A percentile compares a stretch with the other conserved stretches of the same genome.
Conservation (phyloP, 2,329 filamentous ascomycete species). For the Pseudocercospora cruenta region DNA sequence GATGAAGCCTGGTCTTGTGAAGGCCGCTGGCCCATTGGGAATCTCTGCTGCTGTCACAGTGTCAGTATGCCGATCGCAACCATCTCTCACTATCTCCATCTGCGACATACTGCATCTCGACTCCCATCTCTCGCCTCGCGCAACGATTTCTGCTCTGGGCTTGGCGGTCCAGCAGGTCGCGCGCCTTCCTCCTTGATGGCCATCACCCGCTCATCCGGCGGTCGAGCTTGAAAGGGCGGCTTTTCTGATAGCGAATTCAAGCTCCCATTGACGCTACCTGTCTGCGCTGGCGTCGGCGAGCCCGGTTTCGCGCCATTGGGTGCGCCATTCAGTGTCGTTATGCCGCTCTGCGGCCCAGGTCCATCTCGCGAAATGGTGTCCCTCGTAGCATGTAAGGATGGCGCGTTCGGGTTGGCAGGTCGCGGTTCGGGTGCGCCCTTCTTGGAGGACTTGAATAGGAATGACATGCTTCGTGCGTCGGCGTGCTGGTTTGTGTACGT, state of each 20-base stretch:
- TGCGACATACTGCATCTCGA: constrained; percentile 30
- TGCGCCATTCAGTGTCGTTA: constrained; percentile 49
- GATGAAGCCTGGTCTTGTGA: constrained; percentile 66
- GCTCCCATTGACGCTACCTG: constrained; percentile 60
- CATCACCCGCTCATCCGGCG: constrained; percentile 23
- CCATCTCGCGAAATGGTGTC: constrained; percentile 60
- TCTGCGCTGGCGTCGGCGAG: constrained; percentile 65
- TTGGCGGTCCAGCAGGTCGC: constrained; percentile 31
- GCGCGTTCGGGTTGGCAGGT: constrained; percentile 22
- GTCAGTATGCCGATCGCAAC: constrained; percentile 1
- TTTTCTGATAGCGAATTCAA: constrained; percentile 33
- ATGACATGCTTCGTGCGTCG: constrained; percentile 46
- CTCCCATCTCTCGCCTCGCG: constrained; percentile 30
- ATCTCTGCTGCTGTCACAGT: constrained; percentile 49
- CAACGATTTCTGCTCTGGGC: constrained; percentile 33
- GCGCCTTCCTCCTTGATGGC: constrained; percentile 19
- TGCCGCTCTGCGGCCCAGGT: constrained; percentile 39
- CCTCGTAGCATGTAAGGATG: constrained; percentile 56
- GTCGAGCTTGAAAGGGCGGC: constrained; percentile 14
- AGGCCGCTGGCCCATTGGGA: constrained; percentile 36
- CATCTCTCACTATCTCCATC: background rate
- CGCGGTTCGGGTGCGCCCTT: constrained; percentile 34
- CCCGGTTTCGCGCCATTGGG: constrained; percentile 27
- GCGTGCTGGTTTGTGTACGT: background rate
- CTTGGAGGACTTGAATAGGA: constrained; percentile 56